Evolutionary conservation across 2,329 filamentous ascomycete genomes (phyloP), one percentile per base, ranked within the genome.

Genomic region (Fusarium haematococcum): DNA sequence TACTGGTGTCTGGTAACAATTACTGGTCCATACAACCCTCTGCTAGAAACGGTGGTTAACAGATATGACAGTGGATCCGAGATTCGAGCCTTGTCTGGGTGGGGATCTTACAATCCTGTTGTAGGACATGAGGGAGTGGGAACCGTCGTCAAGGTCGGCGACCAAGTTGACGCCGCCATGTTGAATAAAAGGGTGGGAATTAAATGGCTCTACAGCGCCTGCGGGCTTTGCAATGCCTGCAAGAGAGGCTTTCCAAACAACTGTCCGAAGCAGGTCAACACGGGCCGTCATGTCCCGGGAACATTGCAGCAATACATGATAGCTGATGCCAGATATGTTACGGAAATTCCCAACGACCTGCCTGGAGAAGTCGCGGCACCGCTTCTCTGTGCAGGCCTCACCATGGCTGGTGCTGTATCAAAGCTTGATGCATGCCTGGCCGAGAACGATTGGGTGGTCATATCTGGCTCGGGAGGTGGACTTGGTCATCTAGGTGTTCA

Each of bases 131-230:
- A 82, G 67, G 81, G 81, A 0, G 71, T 82, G 1, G 81, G 81
- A 4, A 74, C 25, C 0, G 77, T 82, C 1, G 78, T 81, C 2
- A 77, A 77, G 20, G 11, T 82, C 0, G 85, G 85, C 0, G 35
- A 78, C 0, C 65, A 66, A 0, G 84, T 81, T 1, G 65, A 79
- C 0, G 8, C 69, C 0, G 69, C 66, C 0, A 25, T 86, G 4
- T 33, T 85, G 6, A 77, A 77, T 2, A 81, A 81, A 23, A 68
- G 82, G 3, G 85, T 86, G 0, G 85, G 85, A 1, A 80, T 86
- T 0, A 86, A 86, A 68, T 86, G 85, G 85, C 78, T 86, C 1
- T 85, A 82, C 69, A 84, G 81, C 6, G 83, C 84, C 1, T 86
- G 85, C 25, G 80, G 80, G 0, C 27, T 71, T 5, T 86, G 85